Base-by-base conservation (phyloP, 805 yeast species). In the Millerozyma acaciae region DNA sequence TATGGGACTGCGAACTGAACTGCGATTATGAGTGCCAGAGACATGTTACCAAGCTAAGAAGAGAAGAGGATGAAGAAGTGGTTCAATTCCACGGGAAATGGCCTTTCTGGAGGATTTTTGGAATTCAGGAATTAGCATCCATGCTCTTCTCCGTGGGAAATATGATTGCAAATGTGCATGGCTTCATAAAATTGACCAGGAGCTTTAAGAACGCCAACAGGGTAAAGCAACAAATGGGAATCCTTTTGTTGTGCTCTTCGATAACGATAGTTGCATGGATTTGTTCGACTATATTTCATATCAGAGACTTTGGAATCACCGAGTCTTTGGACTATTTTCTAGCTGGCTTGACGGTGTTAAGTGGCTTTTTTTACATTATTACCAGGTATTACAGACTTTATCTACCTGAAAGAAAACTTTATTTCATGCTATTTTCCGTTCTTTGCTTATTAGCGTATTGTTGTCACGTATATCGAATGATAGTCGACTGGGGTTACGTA, bases 21-120 rank as follows among this genome's bases (percentile, higher is more conserved):
- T 93, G 98, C 60, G 97, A 93, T 59, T 93, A 93, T 57, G 83
- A 79, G 46, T 93, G 98, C 55, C 97, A 93, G 56, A 78, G 87
- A 35, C 53, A 76, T 6, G 65, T 90, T 28, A 88, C 96, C 0
- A 48, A 51, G 2, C 62, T 73, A 23, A 65, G 95, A 15, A 57
- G 62, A 10, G 43, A 37, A 0, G 43, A 58, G 2, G 66, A 70
- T n/a, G 68, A 72, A 38, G 80, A 77, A 35, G 62, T 86, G 0
- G 70, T 71, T 25, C 98, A 93, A 55, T 93, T 86, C 60, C 96
- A 93, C 57, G 98, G 98, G 0, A 93, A 93, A 62, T 93, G 98
- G 98, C 97, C 97, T 2, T 93, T 93, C 50, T 41, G 66, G 12
- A 69, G 98, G 31, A 51, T 84, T 0, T 58, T 71, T n/a, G 95